phyloP scores from a whole-genome alignment of 805 yeast genomes.

The Candida corydali region DNA sequence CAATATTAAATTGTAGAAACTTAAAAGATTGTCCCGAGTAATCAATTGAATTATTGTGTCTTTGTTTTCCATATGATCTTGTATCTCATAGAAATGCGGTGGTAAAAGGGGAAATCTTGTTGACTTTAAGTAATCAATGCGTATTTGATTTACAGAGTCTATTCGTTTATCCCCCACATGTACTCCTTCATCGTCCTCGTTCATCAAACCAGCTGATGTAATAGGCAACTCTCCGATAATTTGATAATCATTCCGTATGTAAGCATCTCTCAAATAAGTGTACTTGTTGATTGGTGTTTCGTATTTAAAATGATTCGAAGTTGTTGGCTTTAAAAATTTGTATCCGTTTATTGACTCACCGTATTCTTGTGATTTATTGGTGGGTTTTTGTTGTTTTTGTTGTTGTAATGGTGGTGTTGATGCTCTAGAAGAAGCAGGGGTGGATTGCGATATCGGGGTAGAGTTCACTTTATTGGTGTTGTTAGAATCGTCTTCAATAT shows the following conservation, averaged over 20 bases:
- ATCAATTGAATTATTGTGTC: constrained; percentile 16
- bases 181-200: constrained; percentile 26
- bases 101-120: constrained; percentile 12
- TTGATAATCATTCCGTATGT: constrained; percentile 17
- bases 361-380: constrained; percentile 18
- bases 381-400: background rate
- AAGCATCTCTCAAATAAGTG: constrained; percentile 19
- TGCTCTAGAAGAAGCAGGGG: constrained; percentile 39
- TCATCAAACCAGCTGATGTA: constrained; percentile 28
- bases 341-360: constrained; percentile 41
- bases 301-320: constrained; percentile 11
- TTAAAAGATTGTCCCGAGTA: constrained; percentile 18
- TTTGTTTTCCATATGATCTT: constrained; percentile 9
- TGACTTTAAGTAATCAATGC: constrained; percentile 13
- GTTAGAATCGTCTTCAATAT: constrained; percentile 9
- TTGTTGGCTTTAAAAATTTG: constrained; percentile 34
- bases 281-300: constrained; percentile 18
- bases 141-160: constrained; percentile 8
- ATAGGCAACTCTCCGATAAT: constrained; percentile 30
- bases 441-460: constrained; percentile 40
- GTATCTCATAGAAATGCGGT: constrained; percentile 9
- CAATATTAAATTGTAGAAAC: constrained; percentile 23
- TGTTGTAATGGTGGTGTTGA: constrained; percentile 23
- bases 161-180: constrained; percentile 39
- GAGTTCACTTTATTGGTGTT: constrained; percentile 10